Evolutionary conservation across 2,329 filamentous ascomycete genomes (phyloP), one percentile per base, ranked within the genome.

Genomic region (Cryphonectria carpinicola): DNA sequence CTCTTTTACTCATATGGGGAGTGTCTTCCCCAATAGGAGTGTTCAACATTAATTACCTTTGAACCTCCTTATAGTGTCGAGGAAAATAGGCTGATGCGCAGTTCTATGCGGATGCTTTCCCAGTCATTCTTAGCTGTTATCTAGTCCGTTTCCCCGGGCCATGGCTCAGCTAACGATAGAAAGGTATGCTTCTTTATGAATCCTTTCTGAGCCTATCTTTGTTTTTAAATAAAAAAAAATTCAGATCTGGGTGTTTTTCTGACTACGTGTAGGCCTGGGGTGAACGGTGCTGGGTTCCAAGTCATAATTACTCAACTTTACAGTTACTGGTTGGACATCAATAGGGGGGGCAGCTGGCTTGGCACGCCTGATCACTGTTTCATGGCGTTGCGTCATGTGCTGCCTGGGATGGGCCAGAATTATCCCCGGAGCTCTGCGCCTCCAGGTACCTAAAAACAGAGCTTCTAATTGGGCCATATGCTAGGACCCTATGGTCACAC

Each of bases 401-500:
- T 58, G 54, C 54, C 52, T 58, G 25, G 28, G 13, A 7, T 32
- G 28, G 14, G 5, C 28, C 54, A 32, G 13, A 35, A 1, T 35
- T 58, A 58, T 58, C 54, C 28, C 54, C 7, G 54, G 28, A 58
- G 54, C 17, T 14, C 54, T 35, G 5, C 17, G 28, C 28, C 0
- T 2, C 14, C 6, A 1, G 7, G 6, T 2, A 5, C 54, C 2
- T 2, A 19, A 6, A 7, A 3, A 2, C 1, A n/a, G 19, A 37
- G 35, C 35, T 41, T 39, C 8, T 62, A 4, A 62, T 62, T 62
- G 60, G 32, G 7, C 14, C 2, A 17, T 0, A 19, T 14, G 14
- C 28, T 3, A 8, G 0, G 1, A 7, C 2, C 5, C 5, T 5
- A 1, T 3, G 7, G 14, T 19, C 28, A 8, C 5, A 32, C 14